Conservation (phyloP, 768 basidiomycete species). For the Trametes meyenii region DNA sequence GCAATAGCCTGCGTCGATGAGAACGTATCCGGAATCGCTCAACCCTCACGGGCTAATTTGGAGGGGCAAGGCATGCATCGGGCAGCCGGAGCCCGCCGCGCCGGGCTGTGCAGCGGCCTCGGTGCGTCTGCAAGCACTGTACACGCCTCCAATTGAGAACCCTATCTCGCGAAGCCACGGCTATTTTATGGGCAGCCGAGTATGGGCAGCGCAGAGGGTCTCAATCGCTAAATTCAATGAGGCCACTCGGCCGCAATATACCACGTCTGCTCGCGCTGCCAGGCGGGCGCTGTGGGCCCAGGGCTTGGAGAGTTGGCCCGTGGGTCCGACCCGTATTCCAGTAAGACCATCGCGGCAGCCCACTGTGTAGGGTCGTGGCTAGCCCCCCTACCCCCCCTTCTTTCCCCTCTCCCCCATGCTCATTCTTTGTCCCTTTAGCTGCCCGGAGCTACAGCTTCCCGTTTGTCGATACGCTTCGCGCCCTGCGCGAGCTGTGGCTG, state of each 20-base stretch:
- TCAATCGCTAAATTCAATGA: background rate
- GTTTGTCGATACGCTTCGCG: no score
- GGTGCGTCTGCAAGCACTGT: background rate
- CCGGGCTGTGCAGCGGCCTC: background rate
- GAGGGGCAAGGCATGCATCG: background rate
- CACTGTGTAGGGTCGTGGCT: background rate
- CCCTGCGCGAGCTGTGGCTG: no score
- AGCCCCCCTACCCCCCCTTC: background rate
- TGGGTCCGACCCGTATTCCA: background rate
- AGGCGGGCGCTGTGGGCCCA: background rate
- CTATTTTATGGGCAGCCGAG: slow-evolving; percentile 11
- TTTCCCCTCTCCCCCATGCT: background rate
- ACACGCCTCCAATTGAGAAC: slow-evolving; percentile 1
- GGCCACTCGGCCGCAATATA: background rate
- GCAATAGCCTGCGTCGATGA: background rate
- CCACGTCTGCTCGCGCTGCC: background rate
- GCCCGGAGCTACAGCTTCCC: no score
- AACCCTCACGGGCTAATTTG: no score
- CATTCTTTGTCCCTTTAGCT: background rate
- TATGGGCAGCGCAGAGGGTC: slow-evolving; percentile 1
- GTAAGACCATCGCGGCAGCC: background rate
- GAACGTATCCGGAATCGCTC: no score
- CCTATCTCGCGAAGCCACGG: slow-evolving; percentile 16
- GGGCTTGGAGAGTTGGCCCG: slow-evolving; percentile 7
- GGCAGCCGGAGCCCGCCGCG: background rate